A percentile compares a stretch with the other conserved stretches of the same genome.
These are phyloP conservation scores for Pezizomycotina sp. DNA, from an alignment of 2,329 filamentous ascomycete species.

Conservation along the genomic window DNA sequence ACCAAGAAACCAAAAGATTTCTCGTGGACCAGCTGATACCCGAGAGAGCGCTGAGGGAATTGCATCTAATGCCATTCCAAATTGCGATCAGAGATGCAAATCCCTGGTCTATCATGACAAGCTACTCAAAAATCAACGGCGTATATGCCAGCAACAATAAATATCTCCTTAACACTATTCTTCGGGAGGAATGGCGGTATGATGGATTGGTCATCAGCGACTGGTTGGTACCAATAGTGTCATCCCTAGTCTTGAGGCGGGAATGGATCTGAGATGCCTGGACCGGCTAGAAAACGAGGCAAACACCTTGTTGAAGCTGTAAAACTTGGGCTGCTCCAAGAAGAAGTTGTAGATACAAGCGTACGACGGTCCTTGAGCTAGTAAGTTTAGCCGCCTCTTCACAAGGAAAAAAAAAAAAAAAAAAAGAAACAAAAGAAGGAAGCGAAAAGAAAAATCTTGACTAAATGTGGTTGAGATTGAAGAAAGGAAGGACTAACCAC, in stretches of 20 bases:
- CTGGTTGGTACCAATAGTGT: constrained; percentile 32
- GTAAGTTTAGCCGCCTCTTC: constrained; percentile 15
- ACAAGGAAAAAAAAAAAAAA: too few species aligned
- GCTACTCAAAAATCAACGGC: constrained; percentile 44
- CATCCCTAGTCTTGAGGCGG: constrained; percentile 25
- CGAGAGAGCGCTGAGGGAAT: constrained; percentile 41
- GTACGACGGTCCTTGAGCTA: constrained; percentile 27
- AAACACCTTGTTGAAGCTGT: constrained; percentile 26
- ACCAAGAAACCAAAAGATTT: constrained; percentile 43
- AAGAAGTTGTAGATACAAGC: constrained; percentile 25
- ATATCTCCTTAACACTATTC: constrained; percentile 36
- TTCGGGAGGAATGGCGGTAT: constrained; percentile 43
- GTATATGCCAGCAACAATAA: constrained; percentile 40
- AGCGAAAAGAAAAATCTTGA: too few species aligned
- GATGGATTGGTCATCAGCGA: constrained; percentile 43
- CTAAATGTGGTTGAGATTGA: too few species aligned
- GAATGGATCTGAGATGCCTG: constrained; percentile 30
- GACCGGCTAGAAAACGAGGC: constrained; percentile 26
- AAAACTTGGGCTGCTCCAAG: constrained; percentile 24
- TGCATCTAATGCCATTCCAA: constrained; percentile 44
- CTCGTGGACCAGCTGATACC: constrained; percentile 40
- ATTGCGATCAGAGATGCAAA: constrained; percentile 37
- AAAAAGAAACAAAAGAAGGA: too few species aligned
- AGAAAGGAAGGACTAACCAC: constrained; percentile 1
- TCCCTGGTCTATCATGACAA: constrained; percentile 42